Conservation (phyloP, 352 stramenopile genomes). For the Poterioochromonas sp. region DNA sequence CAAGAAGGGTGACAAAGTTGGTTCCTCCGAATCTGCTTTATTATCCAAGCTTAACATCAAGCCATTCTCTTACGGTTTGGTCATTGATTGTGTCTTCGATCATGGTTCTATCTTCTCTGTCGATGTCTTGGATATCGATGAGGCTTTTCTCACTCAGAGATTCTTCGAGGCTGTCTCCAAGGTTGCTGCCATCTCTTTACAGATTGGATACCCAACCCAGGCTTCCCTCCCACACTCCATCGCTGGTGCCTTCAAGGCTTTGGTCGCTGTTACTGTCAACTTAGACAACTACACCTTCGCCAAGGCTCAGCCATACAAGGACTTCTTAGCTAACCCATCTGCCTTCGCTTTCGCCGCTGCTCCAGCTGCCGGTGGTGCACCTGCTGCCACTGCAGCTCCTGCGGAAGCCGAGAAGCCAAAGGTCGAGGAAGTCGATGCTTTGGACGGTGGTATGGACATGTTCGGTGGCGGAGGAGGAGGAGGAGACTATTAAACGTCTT, state of each 20-base stretch:
- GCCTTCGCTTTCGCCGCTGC: slow-evolving; percentile 72
- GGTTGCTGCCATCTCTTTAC: slow-evolving; percentile 86
- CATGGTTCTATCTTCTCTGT: slow-evolving; percentile 97
- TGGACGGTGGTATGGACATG: slow-evolving; percentile 33
- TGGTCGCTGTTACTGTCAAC: slow-evolving; percentile 84
- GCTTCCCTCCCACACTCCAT: slow-evolving; percentile 96
- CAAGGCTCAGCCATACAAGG: slow-evolving; percentile 91
- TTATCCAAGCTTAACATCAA: slow-evolving; percentile 97
- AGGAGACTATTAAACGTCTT: slow-evolving; percentile 46
- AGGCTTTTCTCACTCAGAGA: slow-evolving; percentile 88
- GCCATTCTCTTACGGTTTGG: slow-evolving; percentile 97
- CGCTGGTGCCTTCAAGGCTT: slow-evolving; percentile 94
- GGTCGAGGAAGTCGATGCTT: slow-evolving; percentile 29
- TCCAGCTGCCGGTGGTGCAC: background rate
- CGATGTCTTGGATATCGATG: slow-evolving; percentile 94
- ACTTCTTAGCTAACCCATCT: slow-evolving; percentile 81
- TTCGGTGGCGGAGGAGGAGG: slow-evolving; percentile 49
- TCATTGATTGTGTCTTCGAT: slow-evolving; percentile 93
- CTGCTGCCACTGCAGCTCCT: background rate
- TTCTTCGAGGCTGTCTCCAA: slow-evolving; percentile 84
- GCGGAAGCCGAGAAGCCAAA: background rate
- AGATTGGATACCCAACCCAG: slow-evolving; percentile 89
- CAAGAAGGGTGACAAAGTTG: slow-evolving; percentile 84
- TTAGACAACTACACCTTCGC: slow-evolving; percentile 92
- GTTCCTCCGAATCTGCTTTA: slow-evolving; percentile 92